These are phyloP conservation scores for Pochonia chlamydosporia DNA, from an alignment of 2,329 filamentous ascomycete genomes.

Conservation along the genomic window DNA sequence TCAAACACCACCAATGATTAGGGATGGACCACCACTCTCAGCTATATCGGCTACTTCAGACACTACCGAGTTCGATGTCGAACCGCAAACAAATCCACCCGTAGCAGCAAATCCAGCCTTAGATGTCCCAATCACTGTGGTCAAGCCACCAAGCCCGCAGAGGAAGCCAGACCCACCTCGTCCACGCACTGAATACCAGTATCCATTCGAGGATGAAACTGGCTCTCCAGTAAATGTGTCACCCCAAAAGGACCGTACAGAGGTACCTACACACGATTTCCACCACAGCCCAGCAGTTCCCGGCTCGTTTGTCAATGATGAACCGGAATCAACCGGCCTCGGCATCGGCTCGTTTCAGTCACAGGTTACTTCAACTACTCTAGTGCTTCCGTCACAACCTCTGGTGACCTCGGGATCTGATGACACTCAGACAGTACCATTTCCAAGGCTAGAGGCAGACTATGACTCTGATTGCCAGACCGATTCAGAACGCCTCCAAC, in stretches of 20 bases:
- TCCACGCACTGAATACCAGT: slow-evolving; percentile 39
- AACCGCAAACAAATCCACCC: slow-evolving; percentile 56
- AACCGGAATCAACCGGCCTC: background rate
- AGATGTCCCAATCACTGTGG: slow-evolving; percentile 18
- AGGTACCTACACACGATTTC: background rate
- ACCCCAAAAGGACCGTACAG: background rate
- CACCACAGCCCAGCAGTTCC: background rate
- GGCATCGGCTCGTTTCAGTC: slow-evolving; percentile 12
- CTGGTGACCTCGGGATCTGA: slow-evolving; percentile 5
- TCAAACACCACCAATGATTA: slow-evolving; percentile 28
- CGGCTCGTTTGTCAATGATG: background rate
- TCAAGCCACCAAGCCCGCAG: slow-evolving; percentile 24
- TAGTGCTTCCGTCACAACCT: slow-evolving; percentile 36
- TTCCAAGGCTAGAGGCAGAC: slow-evolving; percentile 27
- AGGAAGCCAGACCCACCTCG: slow-evolving; percentile 14
- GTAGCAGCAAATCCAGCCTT: slow-evolving; percentile 24
- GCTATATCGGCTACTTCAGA: slow-evolving; percentile 54
- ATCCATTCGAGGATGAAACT: slow-evolving; percentile 43
- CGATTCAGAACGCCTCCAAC: slow-evolving; percentile 23
- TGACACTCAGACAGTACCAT: slow-evolving; percentile 20
- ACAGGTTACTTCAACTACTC: slow-evolving; percentile 42
- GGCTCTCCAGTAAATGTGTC: background rate
- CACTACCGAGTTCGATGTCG: slow-evolving; percentile 67
- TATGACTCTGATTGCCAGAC: slow-evolving; percentile 35
- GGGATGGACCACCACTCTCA: slow-evolving; percentile 48